Conservation (phyloP, 2,329 filamentous ascomycete species). For the Xylogone sp. region DNA sequence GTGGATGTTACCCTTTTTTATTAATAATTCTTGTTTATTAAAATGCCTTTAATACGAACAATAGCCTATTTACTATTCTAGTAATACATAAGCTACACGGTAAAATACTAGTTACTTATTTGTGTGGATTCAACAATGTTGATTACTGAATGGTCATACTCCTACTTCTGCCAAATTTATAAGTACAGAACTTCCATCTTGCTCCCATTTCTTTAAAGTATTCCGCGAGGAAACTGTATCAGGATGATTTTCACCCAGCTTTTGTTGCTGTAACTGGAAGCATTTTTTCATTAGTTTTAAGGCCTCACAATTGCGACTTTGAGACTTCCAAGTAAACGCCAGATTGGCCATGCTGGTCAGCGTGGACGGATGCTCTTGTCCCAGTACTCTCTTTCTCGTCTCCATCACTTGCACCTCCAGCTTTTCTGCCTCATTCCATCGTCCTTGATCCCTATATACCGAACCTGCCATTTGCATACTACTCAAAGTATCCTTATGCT, state of each 20-base stretch:
- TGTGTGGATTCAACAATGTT: no score
- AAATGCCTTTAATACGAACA: no score
- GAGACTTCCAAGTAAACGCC: conserved; percentile 7
- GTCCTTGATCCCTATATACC: conserved; percentile 2
- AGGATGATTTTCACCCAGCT: conserved; percentile 4
- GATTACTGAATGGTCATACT: no score
- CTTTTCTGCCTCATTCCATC: conserved; percentile 2
- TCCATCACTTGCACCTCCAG: conserved; percentile 8
- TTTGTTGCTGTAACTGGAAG: conserved; percentile 2
- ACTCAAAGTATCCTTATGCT: conserved; percentile 14
- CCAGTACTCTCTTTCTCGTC: conserved; percentile 8
- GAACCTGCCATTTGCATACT: conserved; percentile 11
- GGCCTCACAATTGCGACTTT: conserved; percentile 2
- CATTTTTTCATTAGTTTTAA: conserved; percentile 6
- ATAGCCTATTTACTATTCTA: no score
- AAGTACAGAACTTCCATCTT: no score
- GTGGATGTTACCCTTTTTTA: no score
- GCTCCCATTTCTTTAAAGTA: conserved; percentile 7
- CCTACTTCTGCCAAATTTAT: no score
- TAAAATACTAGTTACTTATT: no score
- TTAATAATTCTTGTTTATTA: no score
- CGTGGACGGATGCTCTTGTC: conserved; percentile 6
- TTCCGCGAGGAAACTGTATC: conserved; percentile 4
- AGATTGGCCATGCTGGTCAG: conserved; percentile 5
- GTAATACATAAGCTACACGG: no score